Evolutionary conservation across 2,329 filamentous ascomycete genomes (phyloP).

Genomic region (Fonsecaea erecta): DNA sequence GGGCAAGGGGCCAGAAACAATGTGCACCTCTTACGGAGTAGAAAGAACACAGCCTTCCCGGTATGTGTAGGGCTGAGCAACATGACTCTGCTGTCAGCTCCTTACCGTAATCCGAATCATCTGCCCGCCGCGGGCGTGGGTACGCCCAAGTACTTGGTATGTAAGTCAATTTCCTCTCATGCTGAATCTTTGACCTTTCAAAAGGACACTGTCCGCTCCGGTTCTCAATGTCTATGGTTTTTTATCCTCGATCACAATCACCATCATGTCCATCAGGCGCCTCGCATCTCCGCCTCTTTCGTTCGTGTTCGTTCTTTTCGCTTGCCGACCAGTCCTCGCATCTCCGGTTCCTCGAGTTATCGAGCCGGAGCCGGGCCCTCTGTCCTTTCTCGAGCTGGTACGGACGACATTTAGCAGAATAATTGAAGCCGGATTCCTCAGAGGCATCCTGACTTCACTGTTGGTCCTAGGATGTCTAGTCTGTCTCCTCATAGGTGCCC

Average conservation of each 20-base stretch:
- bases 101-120: neutral
- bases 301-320: neutral
- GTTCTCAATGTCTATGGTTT: neutral
- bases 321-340: conserved; percentile 9
- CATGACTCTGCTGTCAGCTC: neutral
- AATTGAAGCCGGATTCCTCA: conserved; percentile 27
- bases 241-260: neutral
- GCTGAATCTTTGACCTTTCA: neutral
- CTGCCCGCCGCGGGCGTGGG: no score
- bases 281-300: neutral
- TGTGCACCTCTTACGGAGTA: neutral
- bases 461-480: conserved; percentile 24
- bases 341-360: conserved; percentile 21
- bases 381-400: conserved; percentile 29
- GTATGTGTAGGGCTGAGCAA: neutral
- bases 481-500: conserved; percentile 24
- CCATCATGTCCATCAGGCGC: neutral
- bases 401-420: conserved; percentile 23
- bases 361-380: conserved; percentile 16
- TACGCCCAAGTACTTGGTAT: no score
- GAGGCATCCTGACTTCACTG: conserved; percentile 19
- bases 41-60: neutral
- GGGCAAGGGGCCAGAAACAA: neutral
- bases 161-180: neutral
- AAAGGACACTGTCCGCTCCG: neutral